phyloP scores from a whole-genome alignment of 2,329 filamentous ascomycete genomes.

The Aspergillus chevalieri region DNA sequence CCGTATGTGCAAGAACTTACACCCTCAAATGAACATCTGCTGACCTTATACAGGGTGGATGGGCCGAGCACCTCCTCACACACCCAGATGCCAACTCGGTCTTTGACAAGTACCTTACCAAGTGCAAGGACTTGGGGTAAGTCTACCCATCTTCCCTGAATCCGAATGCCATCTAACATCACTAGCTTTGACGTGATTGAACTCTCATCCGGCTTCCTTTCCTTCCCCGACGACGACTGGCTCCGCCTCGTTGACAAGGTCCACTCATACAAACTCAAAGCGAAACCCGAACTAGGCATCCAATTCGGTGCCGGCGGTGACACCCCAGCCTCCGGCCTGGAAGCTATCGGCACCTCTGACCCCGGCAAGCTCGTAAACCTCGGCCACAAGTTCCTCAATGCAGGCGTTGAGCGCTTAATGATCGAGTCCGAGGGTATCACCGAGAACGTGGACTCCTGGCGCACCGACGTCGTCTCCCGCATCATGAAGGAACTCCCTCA shows the following conservation, averaged over 20 bases:
- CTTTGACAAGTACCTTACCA: constrained; percentile 48
- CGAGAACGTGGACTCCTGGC: constrained; percentile 50
- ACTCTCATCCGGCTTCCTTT: constrained; percentile 49
- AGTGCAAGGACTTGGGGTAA: constrained; percentile 47
- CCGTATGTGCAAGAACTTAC: constrained; percentile 22
- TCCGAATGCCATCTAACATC: background rate
- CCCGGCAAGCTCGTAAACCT: constrained; percentile 46
- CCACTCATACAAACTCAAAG: constrained; percentile 44
- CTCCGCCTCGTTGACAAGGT: constrained; percentile 46
- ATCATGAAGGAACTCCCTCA: constrained; percentile 48
- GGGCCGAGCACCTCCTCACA: constrained; percentile 50
- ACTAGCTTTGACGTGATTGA: constrained; percentile 51
- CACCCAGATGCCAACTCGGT: constrained; percentile 40
- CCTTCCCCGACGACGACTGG: constrained; percentile 50
- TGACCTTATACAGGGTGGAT: constrained; percentile 40
- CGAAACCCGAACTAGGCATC: constrained; percentile 53
- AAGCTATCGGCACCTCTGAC: constrained; percentile 45
- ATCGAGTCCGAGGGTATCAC: constrained; percentile 57
- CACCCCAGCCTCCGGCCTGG: constrained; percentile 42
- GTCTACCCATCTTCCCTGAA: constrained; percentile 1
- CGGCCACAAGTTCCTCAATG: constrained; percentile 46
- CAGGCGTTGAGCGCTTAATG: constrained; percentile 52
- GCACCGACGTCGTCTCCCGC: constrained; percentile 50
- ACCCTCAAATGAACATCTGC: background rate
- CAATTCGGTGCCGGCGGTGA: constrained; percentile 54